Base-by-base conservation (phyloP, 306 rosid species). In the Alnus glutinosa region DNA sequence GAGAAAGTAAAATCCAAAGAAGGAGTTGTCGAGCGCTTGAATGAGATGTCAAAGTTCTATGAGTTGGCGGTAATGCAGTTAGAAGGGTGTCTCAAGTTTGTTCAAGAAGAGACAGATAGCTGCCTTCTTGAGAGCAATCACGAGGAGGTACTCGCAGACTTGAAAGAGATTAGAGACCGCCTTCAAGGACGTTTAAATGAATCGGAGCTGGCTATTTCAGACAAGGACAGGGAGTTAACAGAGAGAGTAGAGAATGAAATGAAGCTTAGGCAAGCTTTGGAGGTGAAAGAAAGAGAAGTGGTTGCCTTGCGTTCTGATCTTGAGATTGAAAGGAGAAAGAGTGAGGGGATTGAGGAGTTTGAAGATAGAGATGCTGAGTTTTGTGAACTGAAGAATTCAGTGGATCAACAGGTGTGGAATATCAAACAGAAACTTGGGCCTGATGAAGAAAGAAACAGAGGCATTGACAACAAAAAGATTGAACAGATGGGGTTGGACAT, bases 401-500 rank as follows among this genome's bases (percentile, higher is more conserved):
- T 85, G 72, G 89, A 92, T 82, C 92, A 89, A 48, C 86, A 86
- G 83, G 84, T 89, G 77, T 66, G 73, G 89, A 82, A 85, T 55
- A 81, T 93, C 23, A 81, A 79, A 51, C 90, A 87, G 82, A 89
- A 77, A 71, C 82, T 81, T 34, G 92, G 89, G 73, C 87, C 88
- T 54, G 87, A 85, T 36, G 84, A 77, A 70, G 80, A 63, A 46
- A 72, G 75, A 63, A 73, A 57, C 18, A 77, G n/a, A 50, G 90
- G 85, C 3, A 73, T 85, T 77, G 92, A 83, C 44, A 83, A 57
- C 14, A 73, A 75, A 73, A 89, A 85, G 83, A 75, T 91, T 73
- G 98, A 93, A 64, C 90, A 90, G 81, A 87, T 95, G 92, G 98
- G 92, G 19, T 90, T 90, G 0, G 99, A 95, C 55, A 90, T 95